A percentile compares a stretch with the other conserved stretches of the same genome.
These are phyloP conservation scores for Ogataea paradorogensis DNA, from an alignment of 805 yeast species.

Conservation along the genomic window DNA sequence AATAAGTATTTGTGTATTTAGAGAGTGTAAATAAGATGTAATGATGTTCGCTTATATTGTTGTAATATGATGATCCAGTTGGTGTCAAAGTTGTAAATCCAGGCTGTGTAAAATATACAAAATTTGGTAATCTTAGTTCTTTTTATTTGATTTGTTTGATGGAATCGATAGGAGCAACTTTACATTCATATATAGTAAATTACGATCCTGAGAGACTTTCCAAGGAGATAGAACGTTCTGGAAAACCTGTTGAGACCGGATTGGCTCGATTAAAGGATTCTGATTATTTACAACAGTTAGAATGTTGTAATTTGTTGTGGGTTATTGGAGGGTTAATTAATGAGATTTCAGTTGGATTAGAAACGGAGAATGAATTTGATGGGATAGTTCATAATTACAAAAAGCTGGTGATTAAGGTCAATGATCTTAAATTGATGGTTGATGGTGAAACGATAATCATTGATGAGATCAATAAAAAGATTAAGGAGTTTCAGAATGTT, in stretches of 20 bases:
- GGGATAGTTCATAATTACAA: slow-evolving; percentile 11
- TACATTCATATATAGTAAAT: slow-evolving; percentile 9
- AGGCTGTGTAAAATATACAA: no score
- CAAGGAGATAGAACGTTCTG: slow-evolving; percentile 9
- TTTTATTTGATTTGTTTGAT: slow-evolving; percentile 1
- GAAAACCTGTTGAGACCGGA: background rate
- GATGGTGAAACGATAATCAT: slow-evolving; percentile 12
- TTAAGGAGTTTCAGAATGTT: slow-evolving; percentile 9
- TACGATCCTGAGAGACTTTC: slow-evolving; percentile 15
- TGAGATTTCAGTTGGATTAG: slow-evolving; percentile 21
- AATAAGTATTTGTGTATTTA: slow-evolving; percentile 51
- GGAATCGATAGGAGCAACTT: slow-evolving; percentile 3
- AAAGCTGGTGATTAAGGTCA: slow-evolving; percentile 18
- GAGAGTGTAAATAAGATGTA: background rate
- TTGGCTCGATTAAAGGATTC: slow-evolving; percentile 11
- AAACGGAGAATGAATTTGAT: slow-evolving; percentile 14
- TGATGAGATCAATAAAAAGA: slow-evolving; percentile 13
- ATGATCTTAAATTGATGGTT: slow-evolving; percentile 1
- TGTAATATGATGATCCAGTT: no score
- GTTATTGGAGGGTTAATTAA: slow-evolving; percentile 29
- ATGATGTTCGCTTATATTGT: no score
- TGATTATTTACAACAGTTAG: slow-evolving; percentile 26
- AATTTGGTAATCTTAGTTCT: no score
- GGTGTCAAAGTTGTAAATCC: no score
- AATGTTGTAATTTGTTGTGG: slow-evolving; percentile 33